A percentile compares a stretch with the other conserved stretches of the same genome.
Evolutionary conservation across 1,284 basidiomycete genomes (phyloP).

Genomic region (Afroboletus lepidellus): DNA sequence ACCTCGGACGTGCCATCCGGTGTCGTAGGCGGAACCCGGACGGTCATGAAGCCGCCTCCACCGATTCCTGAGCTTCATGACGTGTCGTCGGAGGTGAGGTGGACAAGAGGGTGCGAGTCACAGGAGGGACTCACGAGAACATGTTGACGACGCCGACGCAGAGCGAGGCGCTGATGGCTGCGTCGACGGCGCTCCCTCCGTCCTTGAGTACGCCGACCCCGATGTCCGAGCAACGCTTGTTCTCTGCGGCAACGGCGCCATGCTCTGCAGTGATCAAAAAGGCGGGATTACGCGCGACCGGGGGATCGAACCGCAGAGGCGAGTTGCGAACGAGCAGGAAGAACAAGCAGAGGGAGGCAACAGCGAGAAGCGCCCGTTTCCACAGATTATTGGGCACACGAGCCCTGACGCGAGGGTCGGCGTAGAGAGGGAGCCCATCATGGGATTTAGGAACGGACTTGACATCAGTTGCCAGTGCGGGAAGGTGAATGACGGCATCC

Average conservation of each 20-base stretch:
- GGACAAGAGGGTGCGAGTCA: neutral
- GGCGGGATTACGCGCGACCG: constrained; percentile 56
- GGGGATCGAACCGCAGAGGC: no score
- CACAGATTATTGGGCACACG: constrained; percentile 3
- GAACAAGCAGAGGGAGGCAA: constrained; percentile 19
- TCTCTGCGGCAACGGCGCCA: constrained; percentile 88
- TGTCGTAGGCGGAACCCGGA: constrained; percentile 66
- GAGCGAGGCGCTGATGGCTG: constrained; percentile 76
- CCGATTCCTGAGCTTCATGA: constrained; percentile 74
- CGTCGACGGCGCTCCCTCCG: constrained; percentile 91
- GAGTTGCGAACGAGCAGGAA: constrained; percentile 9
- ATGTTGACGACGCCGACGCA: constrained; percentile 88
- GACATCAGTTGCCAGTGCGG: neutral
- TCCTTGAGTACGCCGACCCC: constrained; percentile 75
- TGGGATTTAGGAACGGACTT: constrained; percentile 5
- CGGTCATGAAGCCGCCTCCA: constrained; percentile 90
- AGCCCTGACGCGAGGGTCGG: neutral
- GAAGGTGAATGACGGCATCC: neutral
- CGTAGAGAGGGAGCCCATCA: constrained; percentile 26
- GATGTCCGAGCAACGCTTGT: constrained; percentile 78
- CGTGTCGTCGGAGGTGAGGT: neutral
- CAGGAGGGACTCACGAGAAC: constrained; percentile 64
- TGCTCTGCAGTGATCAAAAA: constrained; percentile 70
- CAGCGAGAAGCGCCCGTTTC: constrained; percentile 14
- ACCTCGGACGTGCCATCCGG: constrained; percentile 53